phyloP scores from a whole-genome alignment of 2,329 filamentous ascomycete species.

The Claviceps quebecensis region DNA sequence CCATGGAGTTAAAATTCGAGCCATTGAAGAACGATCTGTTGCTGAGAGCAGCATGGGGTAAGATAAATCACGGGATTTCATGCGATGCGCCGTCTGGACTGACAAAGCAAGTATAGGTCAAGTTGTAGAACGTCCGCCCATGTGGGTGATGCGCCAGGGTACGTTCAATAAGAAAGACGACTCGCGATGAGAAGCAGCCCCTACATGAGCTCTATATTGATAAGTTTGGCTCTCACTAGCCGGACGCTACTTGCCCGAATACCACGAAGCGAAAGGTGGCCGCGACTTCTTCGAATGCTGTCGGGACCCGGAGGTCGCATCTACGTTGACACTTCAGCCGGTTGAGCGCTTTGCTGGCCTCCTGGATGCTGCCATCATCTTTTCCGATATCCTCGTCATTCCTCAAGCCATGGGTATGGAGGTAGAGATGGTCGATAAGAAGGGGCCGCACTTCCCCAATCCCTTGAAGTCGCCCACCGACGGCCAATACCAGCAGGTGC shows the following conservation, averaged over 20 bases:
- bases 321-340: constrained; percentile 84
- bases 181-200: not conserved
- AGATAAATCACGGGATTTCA: constrained; percentile 8
- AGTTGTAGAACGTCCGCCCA: constrained; percentile 79
- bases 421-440: constrained; percentile 98
- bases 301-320: constrained; percentile 81
- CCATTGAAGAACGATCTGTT: constrained; percentile 88
- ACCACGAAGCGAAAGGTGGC: constrained; percentile 82
- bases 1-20: constrained; percentile 59
- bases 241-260: constrained; percentile 93
- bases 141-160: constrained; percentile 99
- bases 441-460: constrained; percentile 85
- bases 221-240: constrained; percentile 35
- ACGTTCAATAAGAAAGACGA: constrained; percentile 13
- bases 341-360: constrained; percentile 83
- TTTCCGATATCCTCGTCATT: constrained; percentile 95
- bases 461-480: constrained; percentile 70
- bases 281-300: constrained; percentile 98
- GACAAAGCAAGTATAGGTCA: constrained; percentile 44
- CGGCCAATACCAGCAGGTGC: constrained; percentile 64
- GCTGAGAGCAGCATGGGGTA: constrained; percentile 79
- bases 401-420: constrained; percentile 96
- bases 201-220: too few relatives aligned
- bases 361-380: constrained; percentile 94
- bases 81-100: not conserved